Evolutionary conservation across 2,329 filamentous ascomycete species (phyloP).

Genomic region (Pseudohalonectria lignicola): DNA sequence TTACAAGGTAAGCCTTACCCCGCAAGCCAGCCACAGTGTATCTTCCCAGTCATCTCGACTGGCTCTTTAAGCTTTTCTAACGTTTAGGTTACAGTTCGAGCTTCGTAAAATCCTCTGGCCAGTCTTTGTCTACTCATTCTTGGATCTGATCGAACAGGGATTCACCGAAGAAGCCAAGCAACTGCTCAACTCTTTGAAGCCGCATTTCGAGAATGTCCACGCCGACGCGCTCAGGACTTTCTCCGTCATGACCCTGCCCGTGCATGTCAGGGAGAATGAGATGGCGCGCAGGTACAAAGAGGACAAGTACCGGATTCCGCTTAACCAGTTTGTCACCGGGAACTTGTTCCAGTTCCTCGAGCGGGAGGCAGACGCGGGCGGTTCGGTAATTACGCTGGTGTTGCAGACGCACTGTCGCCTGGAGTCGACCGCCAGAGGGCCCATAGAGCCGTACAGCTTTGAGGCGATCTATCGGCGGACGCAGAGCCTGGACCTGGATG

Average conservation of each 20-base stretch:
- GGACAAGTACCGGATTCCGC: slow-evolving; percentile 79
- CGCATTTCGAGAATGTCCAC: slow-evolving; percentile 65
- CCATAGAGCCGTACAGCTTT: slow-evolving; percentile 53
- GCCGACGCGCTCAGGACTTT: slow-evolving; percentile 69
- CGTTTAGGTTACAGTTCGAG: slow-evolving; percentile 51
- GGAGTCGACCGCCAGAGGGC: slow-evolving; percentile 46
- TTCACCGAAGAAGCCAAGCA: slow-evolving; percentile 61
- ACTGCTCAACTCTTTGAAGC: slow-evolving; percentile 60
- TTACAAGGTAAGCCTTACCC: slow-evolving; percentile 58
- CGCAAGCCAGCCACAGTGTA: too few relatives aligned
- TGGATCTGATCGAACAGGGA: slow-evolving; percentile 65
- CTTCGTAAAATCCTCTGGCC: slow-evolving; percentile 84
- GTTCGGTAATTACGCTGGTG: slow-evolving; percentile 65
- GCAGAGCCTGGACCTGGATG: slow-evolving; percentile 51
- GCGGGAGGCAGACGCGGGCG: slow-evolving; percentile 72
- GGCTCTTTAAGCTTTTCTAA: slow-evolving; percentile 6
- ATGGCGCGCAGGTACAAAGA: slow-evolving; percentile 72
- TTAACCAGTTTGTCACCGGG: slow-evolving; percentile 77
- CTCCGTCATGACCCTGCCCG: slow-evolving; percentile 61
- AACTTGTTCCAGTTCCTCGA: slow-evolving; percentile 84
- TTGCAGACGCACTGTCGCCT: slow-evolving; percentile 51
- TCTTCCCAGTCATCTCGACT: background rate
- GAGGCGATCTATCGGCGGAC: slow-evolving; percentile 46
- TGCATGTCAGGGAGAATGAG: slow-evolving; percentile 67
- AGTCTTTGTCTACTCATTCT: slow-evolving; percentile 83